phyloP scores from a whole-genome alignment of 257 asterid genomes.

The Solanum etuberosum region DNA sequence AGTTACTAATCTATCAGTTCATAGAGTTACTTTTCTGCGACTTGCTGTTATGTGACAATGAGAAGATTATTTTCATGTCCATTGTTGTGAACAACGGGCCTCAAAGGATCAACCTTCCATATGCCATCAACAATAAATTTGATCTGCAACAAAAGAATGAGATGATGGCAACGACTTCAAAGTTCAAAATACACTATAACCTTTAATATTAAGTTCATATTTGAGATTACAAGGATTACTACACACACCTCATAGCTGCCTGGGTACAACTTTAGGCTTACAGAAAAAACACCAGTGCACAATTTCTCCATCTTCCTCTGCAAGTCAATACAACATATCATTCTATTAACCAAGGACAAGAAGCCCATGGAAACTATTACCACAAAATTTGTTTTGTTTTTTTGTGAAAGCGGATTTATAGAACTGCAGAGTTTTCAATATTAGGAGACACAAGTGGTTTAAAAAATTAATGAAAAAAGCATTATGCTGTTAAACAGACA shows the following conservation, averaged over 20 bases:
- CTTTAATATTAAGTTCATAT: neutral
- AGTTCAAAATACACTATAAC: neutral
- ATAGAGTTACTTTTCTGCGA: neutral
- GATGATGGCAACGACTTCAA: neutral
- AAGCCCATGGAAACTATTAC: neutral
- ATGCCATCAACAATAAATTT: conserved; percentile 83
- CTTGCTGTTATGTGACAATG: conserved; percentile 23
- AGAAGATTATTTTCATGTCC: conserved; percentile 72
- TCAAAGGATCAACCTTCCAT: conserved; percentile 79
- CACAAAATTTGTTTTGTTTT: neutral
- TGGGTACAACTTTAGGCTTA: conserved; percentile 62
- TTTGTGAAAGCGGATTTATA: neutral
- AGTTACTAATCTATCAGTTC: neutral
- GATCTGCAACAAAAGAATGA: conserved; percentile 37
- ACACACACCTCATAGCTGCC: conserved; percentile 81
- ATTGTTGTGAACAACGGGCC: conserved; percentile 39
- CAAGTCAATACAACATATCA: conserved; percentile 13
- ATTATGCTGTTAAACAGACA: neutral
- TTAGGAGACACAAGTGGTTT: neutral
- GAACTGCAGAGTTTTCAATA: neutral
- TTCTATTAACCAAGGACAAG: neutral
- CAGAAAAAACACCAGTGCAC: conserved; percentile 48
- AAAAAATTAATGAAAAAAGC: neutral
- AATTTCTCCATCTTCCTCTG: conserved; percentile 92
- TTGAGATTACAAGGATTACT: neutral